Evolutionary conservation across 2,329 filamentous ascomycete genomes (phyloP).

Genomic region (Colletotrichum ledebouriae): DNA sequence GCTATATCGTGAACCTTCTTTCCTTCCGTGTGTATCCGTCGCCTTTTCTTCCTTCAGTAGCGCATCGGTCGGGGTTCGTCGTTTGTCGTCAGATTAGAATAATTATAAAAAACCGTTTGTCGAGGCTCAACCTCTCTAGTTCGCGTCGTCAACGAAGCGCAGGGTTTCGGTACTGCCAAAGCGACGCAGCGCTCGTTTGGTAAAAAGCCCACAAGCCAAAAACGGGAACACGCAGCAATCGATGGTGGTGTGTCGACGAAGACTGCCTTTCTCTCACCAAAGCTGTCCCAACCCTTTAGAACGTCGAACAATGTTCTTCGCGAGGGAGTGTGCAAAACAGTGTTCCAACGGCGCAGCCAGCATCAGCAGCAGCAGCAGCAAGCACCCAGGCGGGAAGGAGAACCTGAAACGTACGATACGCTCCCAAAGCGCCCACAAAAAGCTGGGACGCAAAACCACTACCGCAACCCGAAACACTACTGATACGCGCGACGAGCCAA

Average conservation of each 20-base stretch:
- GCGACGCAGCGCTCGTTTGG: slow-evolving; percentile 13
- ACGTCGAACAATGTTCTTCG: slow-evolving; percentile 11
- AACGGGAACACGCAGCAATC: neutral
- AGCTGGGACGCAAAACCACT: slow-evolving; percentile 34
- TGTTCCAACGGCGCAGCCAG: neutral
- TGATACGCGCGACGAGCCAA: slow-evolving; percentile 30
- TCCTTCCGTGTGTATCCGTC: neutral
- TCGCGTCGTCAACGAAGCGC: slow-evolving; percentile 26
- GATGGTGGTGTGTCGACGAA: neutral
- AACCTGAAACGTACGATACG: slow-evolving; percentile 31
- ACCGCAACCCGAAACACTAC: slow-evolving; percentile 39
- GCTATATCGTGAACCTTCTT: slow-evolving; percentile 15
- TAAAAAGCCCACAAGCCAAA: neutral
- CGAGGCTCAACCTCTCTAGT: slow-evolving; percentile 31
- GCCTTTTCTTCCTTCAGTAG: neutral
- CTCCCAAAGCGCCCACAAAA: slow-evolving; percentile 26
- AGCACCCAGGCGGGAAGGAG: slow-evolving; percentile 5
- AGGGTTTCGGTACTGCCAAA: too few relatives aligned
- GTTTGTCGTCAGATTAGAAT: neutral
- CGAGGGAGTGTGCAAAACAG: too few relatives aligned
- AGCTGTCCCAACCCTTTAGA: neutral
- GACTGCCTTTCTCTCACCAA: slow-evolving; percentile 8
- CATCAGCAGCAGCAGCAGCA: neutral
- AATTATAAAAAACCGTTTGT: neutral
- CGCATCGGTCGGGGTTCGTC: slow-evolving; percentile 1